Percentiles rank a stretch among this genome's conserved stretches.
Evolutionary conservation across 345 rosid genomes (phyloP).

Genomic region (Citrus mangshanensis): DNA sequence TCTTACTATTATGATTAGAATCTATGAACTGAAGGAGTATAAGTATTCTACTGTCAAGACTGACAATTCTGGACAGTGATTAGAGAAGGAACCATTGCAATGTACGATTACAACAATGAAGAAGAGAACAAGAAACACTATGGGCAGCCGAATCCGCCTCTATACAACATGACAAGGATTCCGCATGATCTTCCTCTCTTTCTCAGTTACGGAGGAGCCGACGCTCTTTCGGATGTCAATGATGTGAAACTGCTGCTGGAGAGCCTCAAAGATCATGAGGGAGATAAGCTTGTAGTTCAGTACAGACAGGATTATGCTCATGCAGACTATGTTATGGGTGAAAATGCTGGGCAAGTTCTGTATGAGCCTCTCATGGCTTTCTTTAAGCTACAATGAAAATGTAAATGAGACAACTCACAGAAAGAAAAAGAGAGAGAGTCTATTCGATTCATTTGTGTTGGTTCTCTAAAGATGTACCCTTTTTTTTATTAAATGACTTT

Average conservation of each 20-base stretch:
- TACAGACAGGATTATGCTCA: constrained; percentile 38
- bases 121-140: constrained; percentile 40
- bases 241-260: constrained; percentile 39
- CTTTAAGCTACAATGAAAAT: constrained; percentile 29
- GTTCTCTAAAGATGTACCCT: background rate
- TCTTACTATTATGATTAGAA: background rate
- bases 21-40: background rate
- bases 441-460: background rate
- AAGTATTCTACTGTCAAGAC: background rate
- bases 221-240: constrained; percentile 39
- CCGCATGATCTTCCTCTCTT: constrained; percentile 47
- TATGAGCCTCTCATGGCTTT: constrained; percentile 46
- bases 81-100: constrained; percentile 36
- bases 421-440: background rate
- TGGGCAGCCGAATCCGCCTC: constrained; percentile 38
- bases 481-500: background rate
- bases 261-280: constrained; percentile 31
- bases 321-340: constrained; percentile 44
- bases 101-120: constrained; percentile 38
- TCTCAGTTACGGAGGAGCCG: constrained; percentile 43
- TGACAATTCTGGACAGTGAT: constrained; percentile 28
- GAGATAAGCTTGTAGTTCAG: constrained; percentile 36
- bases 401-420: background rate
- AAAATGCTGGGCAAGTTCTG: constrained; percentile 42
- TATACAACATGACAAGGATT: constrained; percentile 41